A percentile compares a stretch with the other conserved stretches of the same genome.
Evolutionary conservation across 2,329 filamentous ascomycete species (phyloP).

Genomic region (Westerdykella sp.): DNA sequence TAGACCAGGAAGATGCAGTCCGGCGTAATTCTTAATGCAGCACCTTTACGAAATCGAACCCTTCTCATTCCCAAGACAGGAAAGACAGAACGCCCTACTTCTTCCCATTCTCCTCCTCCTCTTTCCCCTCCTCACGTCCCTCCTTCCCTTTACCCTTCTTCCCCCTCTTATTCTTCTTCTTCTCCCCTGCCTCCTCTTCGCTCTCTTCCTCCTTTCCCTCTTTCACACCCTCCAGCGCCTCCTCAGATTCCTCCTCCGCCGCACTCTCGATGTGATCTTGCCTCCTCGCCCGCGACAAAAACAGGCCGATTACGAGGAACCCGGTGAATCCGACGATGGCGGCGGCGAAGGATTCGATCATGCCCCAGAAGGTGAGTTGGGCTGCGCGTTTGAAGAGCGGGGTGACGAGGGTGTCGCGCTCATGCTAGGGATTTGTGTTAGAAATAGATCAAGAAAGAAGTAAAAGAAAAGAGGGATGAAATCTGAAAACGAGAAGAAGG

Average conservation of each 20-base stretch:
- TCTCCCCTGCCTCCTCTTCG: slow-evolving; percentile 5
- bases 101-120: slow-evolving; percentile 4
- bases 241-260: slow-evolving; percentile 25
- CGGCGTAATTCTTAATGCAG: too few relatives aligned
- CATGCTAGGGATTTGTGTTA: slow-evolving; percentile 14
- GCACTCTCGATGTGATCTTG: slow-evolving; percentile 24
- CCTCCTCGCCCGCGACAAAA: slow-evolving; percentile 19
- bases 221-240: slow-evolving; percentile 21
- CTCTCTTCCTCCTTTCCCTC: slow-evolving; percentile 5
- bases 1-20: too few relatives aligned
- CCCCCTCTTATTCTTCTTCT: slow-evolving; percentile 5
- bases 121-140: slow-evolving; percentile 6
- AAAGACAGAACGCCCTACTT: not conserved
- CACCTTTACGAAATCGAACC: not conserved
- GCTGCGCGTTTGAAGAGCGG: slow-evolving; percentile 36
- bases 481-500: too few relatives aligned
- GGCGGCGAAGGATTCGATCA: slow-evolving; percentile 12
- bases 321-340: slow-evolving; percentile 1
- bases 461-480: too few relatives aligned
- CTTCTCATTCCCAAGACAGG: not conserved
- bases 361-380: slow-evolving; percentile 11
- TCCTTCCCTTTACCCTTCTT: slow-evolving; percentile 1
- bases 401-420: slow-evolving; percentile 40
- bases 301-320: slow-evolving; percentile 7
- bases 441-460: not conserved